Conservation (phyloP, 805 yeast species). For the Schwanniomyces sp. region DNA sequence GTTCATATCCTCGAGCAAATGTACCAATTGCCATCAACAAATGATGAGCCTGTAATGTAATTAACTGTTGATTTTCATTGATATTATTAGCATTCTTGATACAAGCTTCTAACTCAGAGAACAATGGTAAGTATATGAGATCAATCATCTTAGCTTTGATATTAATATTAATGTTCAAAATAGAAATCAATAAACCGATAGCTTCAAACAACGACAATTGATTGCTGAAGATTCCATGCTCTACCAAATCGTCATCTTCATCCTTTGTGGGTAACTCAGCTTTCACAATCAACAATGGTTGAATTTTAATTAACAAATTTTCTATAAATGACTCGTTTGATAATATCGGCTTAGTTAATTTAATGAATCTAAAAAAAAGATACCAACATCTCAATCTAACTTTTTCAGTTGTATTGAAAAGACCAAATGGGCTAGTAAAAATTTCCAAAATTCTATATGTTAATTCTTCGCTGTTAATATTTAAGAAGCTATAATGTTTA, state of each 20-base stretch:
- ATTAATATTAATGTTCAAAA: constrained; percentile 27
- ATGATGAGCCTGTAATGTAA: constrained; percentile 79
- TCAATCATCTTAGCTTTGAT: constrained; percentile 54
- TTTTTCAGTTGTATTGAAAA: constrained; percentile 69
- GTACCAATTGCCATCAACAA: constrained; percentile 87
- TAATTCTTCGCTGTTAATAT: constrained; percentile 44
- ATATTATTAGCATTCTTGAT: constrained; percentile 38
- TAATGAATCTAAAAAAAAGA: constrained; percentile 78
- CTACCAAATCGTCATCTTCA: constrained; percentile 51
- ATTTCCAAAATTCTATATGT: constrained; percentile 67
- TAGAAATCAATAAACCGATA: constrained; percentile 70
- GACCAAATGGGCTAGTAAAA: constrained; percentile 78
- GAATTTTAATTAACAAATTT: constrained; percentile 58
- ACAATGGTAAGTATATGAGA: constrained; percentile 71
- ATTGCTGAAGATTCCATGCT: constrained; percentile 62
- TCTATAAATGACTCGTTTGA: constrained; percentile 47
- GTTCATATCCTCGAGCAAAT: constrained; percentile 80
- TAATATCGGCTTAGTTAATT: constrained; percentile 63
- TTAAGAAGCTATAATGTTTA: constrained; percentile 69
- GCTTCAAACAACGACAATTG: constrained; percentile 86
- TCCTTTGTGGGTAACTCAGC: constrained; percentile 56
- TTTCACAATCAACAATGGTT: constrained; percentile 62
- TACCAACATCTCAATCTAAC: constrained; percentile 91
- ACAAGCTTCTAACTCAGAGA: constrained; percentile 65
- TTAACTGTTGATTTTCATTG: constrained; percentile 33